Percentiles rank a stretch among this genome's conserved stretches.
These are phyloP conservation scores for Penicillium herquei DNA, from an alignment of 495 filamentous ascomycete species.

Conservation along the genomic window DNA sequence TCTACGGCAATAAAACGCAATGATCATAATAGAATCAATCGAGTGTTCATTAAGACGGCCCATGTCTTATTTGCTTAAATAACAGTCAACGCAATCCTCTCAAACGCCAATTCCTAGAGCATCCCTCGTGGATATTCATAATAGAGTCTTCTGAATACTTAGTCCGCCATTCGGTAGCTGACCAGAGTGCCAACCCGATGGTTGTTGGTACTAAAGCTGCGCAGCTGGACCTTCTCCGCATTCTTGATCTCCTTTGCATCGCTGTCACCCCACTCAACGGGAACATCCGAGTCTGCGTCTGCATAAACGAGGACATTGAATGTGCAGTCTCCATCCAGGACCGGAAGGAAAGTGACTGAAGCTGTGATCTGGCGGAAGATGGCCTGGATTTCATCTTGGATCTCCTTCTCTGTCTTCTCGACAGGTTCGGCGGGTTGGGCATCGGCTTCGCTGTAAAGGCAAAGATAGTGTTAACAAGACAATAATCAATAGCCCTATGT, in stretches of 20 bases:
- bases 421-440: conserved; percentile 32
- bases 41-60: conserved; percentile 7
- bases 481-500: neutral
- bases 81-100: conserved; percentile 9
- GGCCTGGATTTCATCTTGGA: conserved; percentile 90
- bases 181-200: conserved; percentile 93
- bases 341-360: conserved; percentile 93
- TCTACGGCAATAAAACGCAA: conserved; percentile 5
- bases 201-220: conserved; percentile 92
- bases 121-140: conserved; percentile 24
- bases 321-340: conserved; percentile 89
- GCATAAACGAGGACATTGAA: conserved; percentile 99
- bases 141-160: conserved; percentile 4
- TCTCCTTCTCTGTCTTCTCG: conserved; percentile 88
- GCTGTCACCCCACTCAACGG: conserved; percentile 97
- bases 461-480: conserved; percentile 3
- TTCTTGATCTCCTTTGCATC: conserved; percentile 97
- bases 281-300: conserved; percentile 93
- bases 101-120: conserved; percentile 32
- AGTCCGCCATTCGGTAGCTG: conserved; percentile 69
- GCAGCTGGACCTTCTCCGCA: conserved; percentile 90
- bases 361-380: conserved; percentile 98
- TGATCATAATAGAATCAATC: conserved; percentile 6
- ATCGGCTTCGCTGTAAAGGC: conserved; percentile 27
- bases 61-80: neutral